Percentiles rank a stretch among this genome's conserved stretches.
Conservation (phyloP, 148 eudicot species). For the Fagopyrum homotropicum region DNA sequence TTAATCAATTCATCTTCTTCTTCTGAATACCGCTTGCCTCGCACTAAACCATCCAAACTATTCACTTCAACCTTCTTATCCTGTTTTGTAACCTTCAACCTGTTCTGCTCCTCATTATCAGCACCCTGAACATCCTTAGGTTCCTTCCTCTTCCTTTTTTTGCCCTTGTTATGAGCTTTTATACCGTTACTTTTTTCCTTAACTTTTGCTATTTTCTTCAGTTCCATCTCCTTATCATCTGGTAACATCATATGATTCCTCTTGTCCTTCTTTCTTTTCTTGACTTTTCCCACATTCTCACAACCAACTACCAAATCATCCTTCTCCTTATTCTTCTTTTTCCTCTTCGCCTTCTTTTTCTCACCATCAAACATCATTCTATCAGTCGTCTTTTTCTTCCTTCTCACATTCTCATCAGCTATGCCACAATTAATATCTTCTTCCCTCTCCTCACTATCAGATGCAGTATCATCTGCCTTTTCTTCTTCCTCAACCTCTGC, state of each 20-base stretch:
- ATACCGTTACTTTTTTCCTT: not conserved
- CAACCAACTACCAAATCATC: no score
- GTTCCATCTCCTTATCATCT: not conserved
- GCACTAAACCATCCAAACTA: constrained; percentile 18
- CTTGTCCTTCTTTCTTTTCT: no score
- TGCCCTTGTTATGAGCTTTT: not conserved
- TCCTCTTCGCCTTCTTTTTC: constrained; percentile 3
- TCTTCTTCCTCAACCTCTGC: not conserved
- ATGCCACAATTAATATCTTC: not conserved
- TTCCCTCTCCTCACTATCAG: not conserved
- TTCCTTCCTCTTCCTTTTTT: not conserved
- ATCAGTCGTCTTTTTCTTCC: not conserved
- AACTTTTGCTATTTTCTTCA: not conserved
- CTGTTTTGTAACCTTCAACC: not conserved
- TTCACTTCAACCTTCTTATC: no score
- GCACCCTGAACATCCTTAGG: not conserved
- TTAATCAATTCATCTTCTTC: constrained; percentile 36
- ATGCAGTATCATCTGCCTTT: not conserved
- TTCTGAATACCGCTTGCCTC: constrained; percentile 31
- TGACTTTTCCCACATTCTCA: no score
- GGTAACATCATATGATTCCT: not conserved
- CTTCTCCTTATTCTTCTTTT: not conserved
- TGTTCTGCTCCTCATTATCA: not conserved
- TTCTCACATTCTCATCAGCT: not conserved
- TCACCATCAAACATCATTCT: not conserved